A percentile compares a stretch with the other conserved stretches of the same genome.
Conservation (phyloP, 2,329 filamentous ascomycete genomes). For the Colletotrichum euphorbiae region DNA sequence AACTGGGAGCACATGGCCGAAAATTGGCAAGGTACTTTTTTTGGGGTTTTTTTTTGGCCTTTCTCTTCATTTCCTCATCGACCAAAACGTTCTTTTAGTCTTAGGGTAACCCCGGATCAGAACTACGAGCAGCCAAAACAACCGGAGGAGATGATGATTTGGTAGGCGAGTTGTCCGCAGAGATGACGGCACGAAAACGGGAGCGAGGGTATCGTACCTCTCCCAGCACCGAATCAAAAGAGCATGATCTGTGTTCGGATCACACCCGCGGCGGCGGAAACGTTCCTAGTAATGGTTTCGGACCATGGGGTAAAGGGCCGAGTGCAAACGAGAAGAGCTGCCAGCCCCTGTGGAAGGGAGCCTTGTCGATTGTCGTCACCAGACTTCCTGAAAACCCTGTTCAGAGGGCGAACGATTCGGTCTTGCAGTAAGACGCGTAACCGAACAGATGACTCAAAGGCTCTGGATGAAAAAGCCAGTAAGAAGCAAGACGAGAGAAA, state of each 20-base stretch:
- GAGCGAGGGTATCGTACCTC: neutral
- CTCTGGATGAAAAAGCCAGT: neutral
- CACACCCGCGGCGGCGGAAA: neutral
- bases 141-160: neutral
- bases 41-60: too few species aligned
- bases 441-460: neutral
- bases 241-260: neutral
- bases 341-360: too few species aligned
- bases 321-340: too few species aligned
- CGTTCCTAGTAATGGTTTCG: neutral
- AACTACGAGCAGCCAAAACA: neutral
- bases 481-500: neutral
- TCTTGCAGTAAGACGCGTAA: neutral
- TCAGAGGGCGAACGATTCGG: neutral
- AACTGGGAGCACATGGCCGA: neutral
- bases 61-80: neutral
- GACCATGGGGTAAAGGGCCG: neutral
- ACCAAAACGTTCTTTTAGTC: neutral
- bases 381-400: neutral
- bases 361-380: neutral
- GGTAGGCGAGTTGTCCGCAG: too few species aligned
- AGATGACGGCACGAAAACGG: too few species aligned
- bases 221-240: slow-evolving; percentile 4
- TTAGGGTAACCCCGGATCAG: neutral
- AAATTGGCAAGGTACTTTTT: too few species aligned